phyloP scores from a whole-genome alignment of 306 rosid genomes.

The Prunus davidiana region DNA sequence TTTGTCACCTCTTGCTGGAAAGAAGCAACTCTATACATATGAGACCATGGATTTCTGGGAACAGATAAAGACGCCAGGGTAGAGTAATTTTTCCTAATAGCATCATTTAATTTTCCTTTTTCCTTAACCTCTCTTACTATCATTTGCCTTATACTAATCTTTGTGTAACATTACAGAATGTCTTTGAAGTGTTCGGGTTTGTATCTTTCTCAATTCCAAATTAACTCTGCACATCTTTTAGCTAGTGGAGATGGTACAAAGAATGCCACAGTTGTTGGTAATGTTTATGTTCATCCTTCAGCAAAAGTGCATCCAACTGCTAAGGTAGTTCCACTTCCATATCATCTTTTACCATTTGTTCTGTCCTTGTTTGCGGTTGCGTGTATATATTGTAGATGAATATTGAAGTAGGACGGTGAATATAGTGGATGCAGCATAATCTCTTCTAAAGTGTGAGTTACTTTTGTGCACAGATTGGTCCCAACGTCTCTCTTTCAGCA shows the following conservation, averaged over 20 bases:
- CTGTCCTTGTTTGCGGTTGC: background rate
- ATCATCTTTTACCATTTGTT: background rate
- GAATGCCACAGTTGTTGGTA: constrained; percentile 63
- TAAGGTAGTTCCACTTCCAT: constrained; percentile 49
- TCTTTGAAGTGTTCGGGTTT: constrained; percentile 87
- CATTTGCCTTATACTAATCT: constrained; percentile 10
- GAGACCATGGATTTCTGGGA: constrained; percentile 95
- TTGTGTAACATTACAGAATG: constrained; percentile 62
- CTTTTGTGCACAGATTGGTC: constrained; percentile 66
- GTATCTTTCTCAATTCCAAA: constrained; percentile 80
- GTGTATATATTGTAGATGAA: background rate
- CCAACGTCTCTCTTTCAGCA: constrained; percentile 89
- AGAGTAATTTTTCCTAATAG: constrained; percentile 5
- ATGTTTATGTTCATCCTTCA: constrained; percentile 91
- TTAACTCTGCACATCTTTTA: constrained; percentile 73
- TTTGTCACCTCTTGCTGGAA: constrained; percentile 95
- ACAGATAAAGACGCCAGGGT: constrained; percentile 99
- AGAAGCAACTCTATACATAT: constrained; percentile 78
- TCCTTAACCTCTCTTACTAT: constrained; percentile 13
- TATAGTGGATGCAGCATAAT: background rate
- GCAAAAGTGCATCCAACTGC: constrained; percentile 94
- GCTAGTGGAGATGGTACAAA: constrained; percentile 73
- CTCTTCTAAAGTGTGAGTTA: background rate
- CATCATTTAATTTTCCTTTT: constrained; percentile 7
- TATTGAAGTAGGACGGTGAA: background rate